A percentile compares a stretch with the other conserved stretches of the same genome.
phyloP scores from a whole-genome alignment of 257 asterid genomes.

The Solanum clarkiae region DNA sequence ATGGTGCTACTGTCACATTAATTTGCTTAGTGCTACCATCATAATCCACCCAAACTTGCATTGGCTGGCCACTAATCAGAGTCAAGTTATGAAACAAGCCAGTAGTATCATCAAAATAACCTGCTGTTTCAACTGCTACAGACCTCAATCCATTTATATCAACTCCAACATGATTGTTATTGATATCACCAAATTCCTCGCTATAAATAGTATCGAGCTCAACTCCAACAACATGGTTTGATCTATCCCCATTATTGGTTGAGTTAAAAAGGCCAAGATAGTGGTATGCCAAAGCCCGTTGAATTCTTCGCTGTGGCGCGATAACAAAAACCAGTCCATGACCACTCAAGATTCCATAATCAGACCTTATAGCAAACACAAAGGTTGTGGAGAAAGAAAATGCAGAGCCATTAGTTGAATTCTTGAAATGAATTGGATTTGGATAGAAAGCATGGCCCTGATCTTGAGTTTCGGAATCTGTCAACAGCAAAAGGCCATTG shows the following conservation, averaged over 20 bases:
- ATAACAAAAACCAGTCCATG: slow-evolving; percentile 53
- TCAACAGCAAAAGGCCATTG: slow-evolving; percentile 33
- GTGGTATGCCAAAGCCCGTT: slow-evolving; percentile 14
- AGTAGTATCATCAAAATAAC: slow-evolving; percentile 13
- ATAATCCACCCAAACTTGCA: slow-evolving; percentile 56
- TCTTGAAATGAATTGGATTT: slow-evolving; percentile 31
- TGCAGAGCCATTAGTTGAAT: slow-evolving; percentile 12
- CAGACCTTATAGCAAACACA: slow-evolving; percentile 42
- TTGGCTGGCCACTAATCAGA: slow-evolving; percentile 21
- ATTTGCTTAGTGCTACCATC: slow-evolving; percentile 8
- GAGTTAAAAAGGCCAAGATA: slow-evolving; percentile 51
- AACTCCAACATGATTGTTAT: slow-evolving; percentile 51
- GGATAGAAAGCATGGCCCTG: slow-evolving; percentile 51
- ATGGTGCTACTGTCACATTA: slow-evolving; percentile 37
- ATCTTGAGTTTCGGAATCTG: slow-evolving; percentile 24
- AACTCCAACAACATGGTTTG: slow-evolving; percentile 45
- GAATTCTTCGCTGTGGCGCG: slow-evolving; percentile 35
- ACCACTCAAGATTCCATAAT: slow-evolving; percentile 25
- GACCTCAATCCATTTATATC: slow-evolving; percentile 38
- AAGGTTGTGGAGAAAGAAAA: slow-evolving; percentile 47
- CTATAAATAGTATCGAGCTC: slow-evolving; percentile 49
- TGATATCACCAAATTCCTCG: slow-evolving; percentile 22
- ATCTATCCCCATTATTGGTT: slow-evolving; percentile 24
- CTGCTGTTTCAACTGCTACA: slow-evolving; percentile 10
- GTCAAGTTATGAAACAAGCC: slow-evolving; percentile 23